Base-by-base conservation (phyloP, 805 yeast genomes). In the Maudiozyma bulderi region DNA sequence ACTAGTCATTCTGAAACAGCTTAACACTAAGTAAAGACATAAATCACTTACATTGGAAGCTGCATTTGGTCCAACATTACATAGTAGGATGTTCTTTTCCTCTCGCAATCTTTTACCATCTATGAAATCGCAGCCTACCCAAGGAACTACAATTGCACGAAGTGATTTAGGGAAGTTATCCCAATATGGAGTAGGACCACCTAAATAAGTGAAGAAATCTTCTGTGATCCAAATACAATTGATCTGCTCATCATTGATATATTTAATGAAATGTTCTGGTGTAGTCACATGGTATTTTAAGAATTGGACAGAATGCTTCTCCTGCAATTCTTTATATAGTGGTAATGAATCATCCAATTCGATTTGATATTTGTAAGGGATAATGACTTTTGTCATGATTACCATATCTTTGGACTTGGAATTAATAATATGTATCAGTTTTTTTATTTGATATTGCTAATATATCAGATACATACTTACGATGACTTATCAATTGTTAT, bases 41-140 rank as follows among this genome's bases (percentile, higher is more conserved):
- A 81, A 67, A 53, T 86, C 95, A 3, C 90, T 85, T 30, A 86
- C 95, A 13, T 84, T 82, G 40, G 72, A 77, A 1, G 85, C 78
- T 0, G 84, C 80, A 39, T 72, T 68, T 9, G 75, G 67, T 51
- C 86, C 76, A 48, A 80, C 81, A 58, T 86, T 82, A 51, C 85
- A 77, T 51, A 86, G 69, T 7, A 67, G 57, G 30, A 86, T 76
- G 11, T 74, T 75, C 37, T 73, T 70, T 34, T 66, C 69, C 20
- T 62, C 57, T 31, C 68, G 63, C 66, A 82, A 62, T 10, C 60
- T 70, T 28, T 35, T 38, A 37, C 43, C 45, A 20, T 47, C 49
- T 48, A 75, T 73, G 40, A 68, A 70, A 51, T 82, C 84, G 54
- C 68, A 70, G 0, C 88, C 88, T 4, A 81, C 85, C 55, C 84